phyloP scores from a whole-genome alignment of 768 basidiomycete species.

The Porphyrellus cyaneotinctus region DNA sequence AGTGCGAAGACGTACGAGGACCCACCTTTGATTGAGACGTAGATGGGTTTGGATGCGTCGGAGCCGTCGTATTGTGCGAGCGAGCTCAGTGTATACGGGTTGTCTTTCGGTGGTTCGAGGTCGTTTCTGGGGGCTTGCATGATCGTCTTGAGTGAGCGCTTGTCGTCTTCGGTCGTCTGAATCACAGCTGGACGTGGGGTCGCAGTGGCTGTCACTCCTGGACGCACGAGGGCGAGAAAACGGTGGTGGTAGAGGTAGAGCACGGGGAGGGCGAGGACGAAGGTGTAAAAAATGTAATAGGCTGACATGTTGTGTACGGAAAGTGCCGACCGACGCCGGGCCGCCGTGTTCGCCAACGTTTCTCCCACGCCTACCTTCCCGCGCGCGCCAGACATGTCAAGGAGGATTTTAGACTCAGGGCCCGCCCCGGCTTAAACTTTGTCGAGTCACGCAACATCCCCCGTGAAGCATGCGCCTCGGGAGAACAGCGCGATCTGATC shows the following conservation, averaged over 20 bases:
- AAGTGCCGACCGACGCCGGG: conserved; percentile 10
- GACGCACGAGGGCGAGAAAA: neutral
- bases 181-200: conserved; percentile 7
- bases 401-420: conserved; percentile 14
- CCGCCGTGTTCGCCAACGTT: neutral
- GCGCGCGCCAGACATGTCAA: conserved; percentile 5
- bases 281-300: conserved; percentile 30
- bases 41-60: conserved; percentile 65
- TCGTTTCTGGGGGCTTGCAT: conserved; percentile 66
- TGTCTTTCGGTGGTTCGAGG: conserved; percentile 68
- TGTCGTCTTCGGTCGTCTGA: conserved; percentile 14
- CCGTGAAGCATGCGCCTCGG: conserved; percentile 24
- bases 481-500: conserved; percentile 24
- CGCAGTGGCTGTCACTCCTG: neutral
- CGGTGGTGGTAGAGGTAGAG: conserved; percentile 23
- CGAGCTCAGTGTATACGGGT: conserved; percentile 68
- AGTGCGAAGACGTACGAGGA: neutral
- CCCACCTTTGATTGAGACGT: conserved; percentile 88
- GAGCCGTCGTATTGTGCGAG: conserved; percentile 71
- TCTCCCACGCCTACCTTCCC: neutral
- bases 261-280: conserved; percentile 32
- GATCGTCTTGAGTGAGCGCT: conserved; percentile 48
- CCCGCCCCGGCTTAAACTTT: conserved; percentile 3
- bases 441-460: conserved; percentile 2
- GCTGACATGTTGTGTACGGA: conserved; percentile 8